A percentile compares a stretch with the other conserved stretches of the same genome.
phyloP scores from a whole-genome alignment of 306 rosid species.

The Canavalia ensiformis region DNA sequence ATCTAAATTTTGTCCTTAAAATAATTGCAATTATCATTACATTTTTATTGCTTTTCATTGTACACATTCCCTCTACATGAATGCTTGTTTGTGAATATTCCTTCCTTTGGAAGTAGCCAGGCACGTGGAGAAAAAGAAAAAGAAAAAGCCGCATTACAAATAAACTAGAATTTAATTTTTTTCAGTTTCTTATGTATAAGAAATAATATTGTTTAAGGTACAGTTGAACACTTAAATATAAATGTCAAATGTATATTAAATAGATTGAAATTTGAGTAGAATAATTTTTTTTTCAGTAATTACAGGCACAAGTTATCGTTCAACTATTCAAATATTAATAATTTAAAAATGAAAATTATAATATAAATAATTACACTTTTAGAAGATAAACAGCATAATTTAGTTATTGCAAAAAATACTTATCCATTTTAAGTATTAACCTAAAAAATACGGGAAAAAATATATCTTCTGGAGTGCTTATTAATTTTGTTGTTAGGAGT shows the following conservation, averaged over 20 bases:
- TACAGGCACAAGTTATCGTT: too few relatives aligned
- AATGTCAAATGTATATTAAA: not conserved
- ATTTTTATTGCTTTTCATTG: not conserved
- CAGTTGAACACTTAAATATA: too few relatives aligned
- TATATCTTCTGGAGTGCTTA: not conserved
- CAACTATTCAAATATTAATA: too few relatives aligned
- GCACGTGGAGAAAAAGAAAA: constrained; percentile 12
- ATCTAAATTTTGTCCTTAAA: not conserved
- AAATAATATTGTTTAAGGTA: too few relatives aligned
- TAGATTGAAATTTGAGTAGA: not conserved
- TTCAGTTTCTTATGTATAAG: not conserved
- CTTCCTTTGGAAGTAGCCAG: not conserved
- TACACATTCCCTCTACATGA: not conserved
- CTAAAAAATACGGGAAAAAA: not conserved
- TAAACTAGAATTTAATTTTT: not conserved
- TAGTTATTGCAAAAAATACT: too few relatives aligned
- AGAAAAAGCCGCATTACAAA: not conserved
- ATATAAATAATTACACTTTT: too few relatives aligned
- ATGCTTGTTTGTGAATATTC: constrained; percentile 1
- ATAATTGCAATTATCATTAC: not conserved
- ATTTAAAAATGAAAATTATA: too few relatives aligned
- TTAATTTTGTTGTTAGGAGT: constrained; percentile 16
- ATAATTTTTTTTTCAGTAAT: too few relatives aligned
- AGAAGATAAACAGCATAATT: too few relatives aligned
- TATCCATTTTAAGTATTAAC: not conserved